Base-by-base conservation (phyloP, 1,284 basidiomycete species). In the Stereum hirsutum region DNA sequence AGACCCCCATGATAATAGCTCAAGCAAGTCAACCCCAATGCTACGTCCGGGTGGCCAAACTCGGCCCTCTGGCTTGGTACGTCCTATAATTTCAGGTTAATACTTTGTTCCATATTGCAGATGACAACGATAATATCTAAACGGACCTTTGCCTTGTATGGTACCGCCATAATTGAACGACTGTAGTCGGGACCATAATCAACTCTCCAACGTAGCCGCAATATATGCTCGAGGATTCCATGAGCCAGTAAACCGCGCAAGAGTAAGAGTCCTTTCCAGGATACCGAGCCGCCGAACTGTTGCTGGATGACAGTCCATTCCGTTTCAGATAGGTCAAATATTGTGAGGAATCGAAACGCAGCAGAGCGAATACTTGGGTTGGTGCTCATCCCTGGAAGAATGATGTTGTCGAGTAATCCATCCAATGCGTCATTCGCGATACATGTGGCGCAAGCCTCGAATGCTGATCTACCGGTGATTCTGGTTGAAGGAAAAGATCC, bases 1-100 rank as follows among this genome's bases (percentile, higher is more conserved):
- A 78, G 60, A 6, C 75, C 75, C 2, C 58, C 56, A 34, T 75
- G 74, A 39, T 77, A 76, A 45, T 77, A 78, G 0, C 63, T 65
- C 12, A 78, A 56, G 42, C 65, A 75, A 0, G 75, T 76, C 25
- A 77, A 57, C 12, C 59, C 46, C 39, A 76, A 56, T 1, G 65
- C 60, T 17, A 76, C 58, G 25, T 78, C 33, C 8, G 74, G 74
- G 52, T 77, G 74, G 1, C 72, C 74, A 46, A 78, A 77, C 34
- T 78, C 74, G 17, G 75, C 70, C 27, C 65, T 59, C 28, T 58
- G 46, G 14, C 70, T 59, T 0, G 74, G 75, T 1, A 68, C 58
- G 43, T 77, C 75, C 51, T 50, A 12, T 26, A 38, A 12, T 30
- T n/a, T n/a, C n/a, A n/a, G n/a, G 21, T 15, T 12, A 7, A 11